phyloP scores from a whole-genome alignment of 2,329 filamentous ascomycete genomes.

The Colletotrichum graminicola region DNA sequence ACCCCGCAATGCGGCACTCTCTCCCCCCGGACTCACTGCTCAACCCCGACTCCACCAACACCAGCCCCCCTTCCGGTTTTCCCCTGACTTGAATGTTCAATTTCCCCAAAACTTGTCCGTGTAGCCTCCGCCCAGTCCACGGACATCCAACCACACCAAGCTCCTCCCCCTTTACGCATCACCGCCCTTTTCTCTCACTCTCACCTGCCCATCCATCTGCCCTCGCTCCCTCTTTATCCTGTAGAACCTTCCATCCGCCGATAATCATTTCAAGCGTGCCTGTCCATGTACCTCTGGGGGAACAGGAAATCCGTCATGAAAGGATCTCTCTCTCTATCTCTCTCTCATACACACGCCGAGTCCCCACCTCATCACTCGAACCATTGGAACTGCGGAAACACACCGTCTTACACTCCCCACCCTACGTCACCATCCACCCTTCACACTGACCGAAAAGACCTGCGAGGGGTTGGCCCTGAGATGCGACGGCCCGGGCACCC shows the following conservation, averaged over 20 bases:
- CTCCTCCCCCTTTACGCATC: neutral
- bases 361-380: neutral
- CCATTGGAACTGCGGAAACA: neutral
- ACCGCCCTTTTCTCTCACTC: neutral
- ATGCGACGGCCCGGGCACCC: conserved; percentile 40
- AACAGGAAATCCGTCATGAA: neutral
- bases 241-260: neutral
- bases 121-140: neutral
- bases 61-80: neutral
- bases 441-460: neutral
- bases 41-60: neutral
- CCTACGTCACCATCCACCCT: neutral
- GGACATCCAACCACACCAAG: conserved; percentile 6
- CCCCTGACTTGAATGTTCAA: neutral
- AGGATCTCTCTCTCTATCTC: too few relatives aligned
- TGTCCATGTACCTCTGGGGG: too few relatives aligned
- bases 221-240: neutral
- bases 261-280: neutral
- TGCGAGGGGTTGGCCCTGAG: conserved; percentile 1
- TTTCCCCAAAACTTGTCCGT: neutral
- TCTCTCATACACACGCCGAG: neutral
- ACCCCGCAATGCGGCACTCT: neutral
- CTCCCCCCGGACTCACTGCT: neutral
- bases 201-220: neutral
- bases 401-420: conserved; percentile 2